Base-by-base conservation (phyloP, 1,284 basidiomycete species). In the Fomitiporia mediterranea region DNA sequence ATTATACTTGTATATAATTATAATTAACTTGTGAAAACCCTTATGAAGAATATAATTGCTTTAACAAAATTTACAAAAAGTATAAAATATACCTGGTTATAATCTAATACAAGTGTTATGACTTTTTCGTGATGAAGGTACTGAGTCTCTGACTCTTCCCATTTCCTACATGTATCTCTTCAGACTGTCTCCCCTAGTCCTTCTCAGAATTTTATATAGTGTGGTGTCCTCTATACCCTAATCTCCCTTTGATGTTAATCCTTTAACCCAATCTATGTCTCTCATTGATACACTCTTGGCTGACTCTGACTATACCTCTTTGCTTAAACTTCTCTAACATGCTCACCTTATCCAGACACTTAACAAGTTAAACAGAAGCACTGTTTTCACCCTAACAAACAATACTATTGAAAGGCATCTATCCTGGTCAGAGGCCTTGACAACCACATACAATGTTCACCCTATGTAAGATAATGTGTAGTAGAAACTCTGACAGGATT, bases 381-480 rank as follows among this genome's bases (percentile, higher is more conserved):
- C 96, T 15, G 70, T 99, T 51, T 97, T 98, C 65, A 97, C 97
- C 0, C 97, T 97, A 0, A 98, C 92, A 13, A 94, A 99, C 71
- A 83, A 91, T 59, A 95, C 95, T 11, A 86, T 96, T 66, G 69
- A 80, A 61, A 76, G 73, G 34, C 74, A 84, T 61, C 64, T 72
- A 3, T 60, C 84, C 7, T 86, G 83, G 84, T 65, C 68, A 28
- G 63, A 69, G 51, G 19, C 40, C 13, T 43, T 54, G 19, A 34
- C 39, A 13, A 27, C 15, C 13, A 37, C 46, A 8, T 42, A 52
- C 13, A 13, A n/a, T 15, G 30, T 17, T 8, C 15, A 34, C 35
- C 21, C 43, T 15, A 58, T 78, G 15, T 74, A 69, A 23, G 94
- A 97, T 70, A 99, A 99, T 69, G 76, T 97, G 43, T 82, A 93